Evolutionary conservation across 805 yeast genomes (phyloP), one percentile per base, ranked within the genome.

Genomic region (Schizosaccharomyces osmophilus): DNA sequence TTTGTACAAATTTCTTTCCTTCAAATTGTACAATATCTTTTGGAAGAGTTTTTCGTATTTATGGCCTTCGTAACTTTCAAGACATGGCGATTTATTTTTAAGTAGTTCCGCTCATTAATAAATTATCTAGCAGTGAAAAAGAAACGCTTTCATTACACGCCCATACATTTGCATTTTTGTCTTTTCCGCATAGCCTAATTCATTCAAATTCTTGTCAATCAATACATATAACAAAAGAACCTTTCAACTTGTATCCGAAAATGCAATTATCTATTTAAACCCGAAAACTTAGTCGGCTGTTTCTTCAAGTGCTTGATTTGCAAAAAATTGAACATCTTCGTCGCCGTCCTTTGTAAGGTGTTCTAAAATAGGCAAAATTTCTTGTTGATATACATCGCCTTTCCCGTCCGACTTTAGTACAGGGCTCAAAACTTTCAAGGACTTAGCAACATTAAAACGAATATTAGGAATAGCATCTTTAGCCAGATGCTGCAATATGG

Each of bases 381-480:
- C 68, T 45, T 48, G 48, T 60, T 51, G 62, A 17, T 54, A 62
- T 55, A 54, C 65, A 15, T 39, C 59, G 32, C 45, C 64, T 5
- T 54, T 61, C 11, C 61, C 63, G 60, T 71, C 70, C 57, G 67
- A 65, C 62, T 64, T 62, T 63, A 85, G 73, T 17, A 81, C 75
- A 67, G 81, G 79, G 5, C 82, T 82, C 42, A 85, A 75, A 31
- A 77, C 74, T 54, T 80, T 77, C 68, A 85, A 81, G 17, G 95
- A 80, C 72, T 87, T 88, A 32, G 99, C 97, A 64, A 85, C 88
- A 73, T 89, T 93, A 75, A 93, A 93, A 69, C 97, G 80, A 64
- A 93, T 89, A 72, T 93, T 93, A 67, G 99, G 96, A 62, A 93
- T 97, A 6, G 82, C 78, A 73, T 93, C 98, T 48, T 75, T 76